Evolutionary conservation across 2,329 filamentous ascomycete species (phyloP).

Genomic region (Pyrenophora graminea): DNA sequence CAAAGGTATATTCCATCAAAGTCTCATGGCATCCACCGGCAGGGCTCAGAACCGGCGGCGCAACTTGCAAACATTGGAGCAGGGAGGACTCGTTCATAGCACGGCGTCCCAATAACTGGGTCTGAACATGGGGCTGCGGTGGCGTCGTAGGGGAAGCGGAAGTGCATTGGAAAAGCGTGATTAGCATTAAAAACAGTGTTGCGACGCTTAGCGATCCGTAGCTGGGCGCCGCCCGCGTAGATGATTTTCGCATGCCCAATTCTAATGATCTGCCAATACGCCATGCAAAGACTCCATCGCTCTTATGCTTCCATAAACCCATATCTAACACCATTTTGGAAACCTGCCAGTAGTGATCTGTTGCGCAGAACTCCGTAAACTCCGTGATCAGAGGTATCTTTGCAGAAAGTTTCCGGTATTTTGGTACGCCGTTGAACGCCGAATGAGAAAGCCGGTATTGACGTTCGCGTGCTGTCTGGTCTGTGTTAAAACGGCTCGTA

Average conservation of each 20-base stretch:
- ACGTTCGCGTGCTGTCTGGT: constrained; percentile 7
- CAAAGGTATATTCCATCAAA: constrained; percentile 75
- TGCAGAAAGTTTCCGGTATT: constrained; percentile 14
- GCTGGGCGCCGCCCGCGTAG: constrained; percentile 16
- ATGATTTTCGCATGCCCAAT: constrained; percentile 14
- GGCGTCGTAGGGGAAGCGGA: constrained; percentile 25
- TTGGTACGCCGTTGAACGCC: constrained; percentile 12
- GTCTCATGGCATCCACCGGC: constrained; percentile 54
- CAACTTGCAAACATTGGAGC: constrained; percentile 70
- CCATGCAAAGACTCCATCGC: constrained; percentile 17
- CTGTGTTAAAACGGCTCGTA: neutral
- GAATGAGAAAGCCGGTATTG: constrained; percentile 6
- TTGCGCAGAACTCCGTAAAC: constrained; percentile 30
- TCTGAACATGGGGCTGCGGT: constrained; percentile 18
- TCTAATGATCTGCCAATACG: constrained; percentile 16
- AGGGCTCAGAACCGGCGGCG: constrained; percentile 65
- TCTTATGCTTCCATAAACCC: constrained; percentile 26
- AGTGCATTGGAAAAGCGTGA: constrained; percentile 34
- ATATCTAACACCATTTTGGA: constrained; percentile 19
- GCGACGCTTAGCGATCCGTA: constrained; percentile 25
- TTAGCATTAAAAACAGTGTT: constrained; percentile 42
- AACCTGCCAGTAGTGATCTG: constrained; percentile 15
- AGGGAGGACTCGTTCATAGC: constrained; percentile 37
- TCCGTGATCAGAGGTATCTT: constrained; percentile 38
- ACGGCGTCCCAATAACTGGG: constrained; percentile 24